phyloP scores from a whole-genome alignment of 2,329 filamentous ascomycete species.

The Neofusicoccum kwambonambiense region DNA sequence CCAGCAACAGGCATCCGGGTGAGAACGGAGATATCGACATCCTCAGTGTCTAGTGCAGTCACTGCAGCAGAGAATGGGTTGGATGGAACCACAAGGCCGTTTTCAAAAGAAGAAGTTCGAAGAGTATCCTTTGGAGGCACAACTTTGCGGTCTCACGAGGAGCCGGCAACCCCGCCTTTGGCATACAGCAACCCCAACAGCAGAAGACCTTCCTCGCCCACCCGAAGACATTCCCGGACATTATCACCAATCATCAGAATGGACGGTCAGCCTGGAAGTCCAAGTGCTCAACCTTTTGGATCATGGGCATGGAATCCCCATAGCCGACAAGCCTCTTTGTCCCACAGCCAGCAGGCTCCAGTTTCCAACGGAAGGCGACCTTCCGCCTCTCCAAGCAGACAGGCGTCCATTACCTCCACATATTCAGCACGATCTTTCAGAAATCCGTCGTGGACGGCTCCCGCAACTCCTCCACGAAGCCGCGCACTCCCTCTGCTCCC shows the following conservation, averaged over 20 bases:
- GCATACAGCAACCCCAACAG: conserved; percentile 9
- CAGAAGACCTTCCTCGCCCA: background rate
- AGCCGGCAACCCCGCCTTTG: background rate
- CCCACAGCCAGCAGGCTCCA: background rate
- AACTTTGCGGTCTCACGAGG: background rate
- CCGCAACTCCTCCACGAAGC: background rate
- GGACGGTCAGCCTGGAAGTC: background rate
- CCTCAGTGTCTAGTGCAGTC: background rate
- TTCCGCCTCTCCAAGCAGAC: background rate
- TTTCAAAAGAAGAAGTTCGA: background rate
- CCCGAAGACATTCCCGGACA: background rate
- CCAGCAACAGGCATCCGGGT: background rate
- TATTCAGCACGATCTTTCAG: background rate
- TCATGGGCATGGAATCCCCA: background rate
- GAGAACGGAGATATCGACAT: background rate
- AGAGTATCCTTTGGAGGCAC: conserved; percentile 5
- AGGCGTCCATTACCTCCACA: background rate
- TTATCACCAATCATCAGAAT: background rate
- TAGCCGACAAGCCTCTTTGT: background rate
- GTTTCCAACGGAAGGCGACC: background rate
- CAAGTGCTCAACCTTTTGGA: background rate
- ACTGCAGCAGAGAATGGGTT: background rate
- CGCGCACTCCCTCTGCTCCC: background rate
- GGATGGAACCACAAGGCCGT: background rate
- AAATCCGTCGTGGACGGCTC: background rate